Evolutionary conservation across 345 rosid genomes (phyloP).

Genomic region (Corchorus capsularis): DNA sequence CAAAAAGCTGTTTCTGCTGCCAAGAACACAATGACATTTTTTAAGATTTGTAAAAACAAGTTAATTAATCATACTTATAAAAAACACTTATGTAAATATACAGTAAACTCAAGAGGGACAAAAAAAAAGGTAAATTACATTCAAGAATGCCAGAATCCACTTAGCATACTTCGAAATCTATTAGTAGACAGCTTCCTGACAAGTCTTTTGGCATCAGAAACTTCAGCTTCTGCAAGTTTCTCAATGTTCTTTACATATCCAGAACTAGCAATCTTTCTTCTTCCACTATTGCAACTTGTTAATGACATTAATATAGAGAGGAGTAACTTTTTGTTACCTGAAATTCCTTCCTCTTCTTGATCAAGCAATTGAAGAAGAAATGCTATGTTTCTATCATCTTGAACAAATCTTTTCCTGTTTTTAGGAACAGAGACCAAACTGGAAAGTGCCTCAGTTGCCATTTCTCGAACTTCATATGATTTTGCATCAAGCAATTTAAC

Average conservation of each 20-base stretch:
- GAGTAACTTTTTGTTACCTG: conserved; percentile 58
- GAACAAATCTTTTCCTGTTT: conserved; percentile 68
- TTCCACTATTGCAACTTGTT: conserved; percentile 67
- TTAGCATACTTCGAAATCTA: conserved; percentile 66
- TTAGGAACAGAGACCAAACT: conserved; percentile 58
- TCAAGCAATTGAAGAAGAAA: conserved; percentile 63
- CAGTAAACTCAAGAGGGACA: conserved; percentile 20
- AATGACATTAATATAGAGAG: conserved; percentile 71
- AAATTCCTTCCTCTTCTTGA: conserved; percentile 58
- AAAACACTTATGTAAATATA: conserved; percentile 40
- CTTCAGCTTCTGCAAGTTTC: conserved; percentile 85
- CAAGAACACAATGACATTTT: conserved; percentile 7
- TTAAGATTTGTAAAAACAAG: conserved; percentile 19
- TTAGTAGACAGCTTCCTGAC: conserved; percentile 73
- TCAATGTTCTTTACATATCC: conserved; percentile 80
- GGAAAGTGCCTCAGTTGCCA: conserved; percentile 70
- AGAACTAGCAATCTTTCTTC: conserved; percentile 76
- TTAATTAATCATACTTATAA: conserved; percentile 23
- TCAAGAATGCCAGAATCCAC: conserved; percentile 81
- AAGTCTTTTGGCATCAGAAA: conserved; percentile 78
- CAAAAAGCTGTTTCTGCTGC: conserved; percentile 33
- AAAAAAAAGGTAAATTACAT: conserved; percentile 20
- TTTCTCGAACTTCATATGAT: conserved; percentile 68
- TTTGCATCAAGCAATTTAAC: conserved; percentile 76
- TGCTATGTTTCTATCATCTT: conserved; percentile 66